phyloP scores from a whole-genome alignment of 768 basidiomycete species.

The Sistotremastrum niveocremeum region DNA sequence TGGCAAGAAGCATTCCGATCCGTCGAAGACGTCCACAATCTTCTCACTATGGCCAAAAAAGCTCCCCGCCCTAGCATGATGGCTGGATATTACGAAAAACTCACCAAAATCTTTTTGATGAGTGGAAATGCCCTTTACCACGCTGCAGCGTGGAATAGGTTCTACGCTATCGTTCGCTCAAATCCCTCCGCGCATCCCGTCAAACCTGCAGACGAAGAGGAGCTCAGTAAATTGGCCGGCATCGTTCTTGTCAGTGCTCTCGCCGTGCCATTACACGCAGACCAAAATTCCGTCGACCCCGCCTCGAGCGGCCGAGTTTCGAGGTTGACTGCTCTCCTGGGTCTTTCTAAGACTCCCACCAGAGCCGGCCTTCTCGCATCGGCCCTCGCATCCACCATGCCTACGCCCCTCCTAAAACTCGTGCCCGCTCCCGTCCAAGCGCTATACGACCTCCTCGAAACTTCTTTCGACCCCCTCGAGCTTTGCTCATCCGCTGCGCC shows the following conservation, averaged over 20 bases:
- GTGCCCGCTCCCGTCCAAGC: conserved; percentile 59
- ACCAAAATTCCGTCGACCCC: too few species aligned
- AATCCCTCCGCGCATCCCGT: too few species aligned
- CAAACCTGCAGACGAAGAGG: conserved; percentile 68
- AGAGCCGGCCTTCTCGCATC: conserved; percentile 77
- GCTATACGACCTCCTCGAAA: conserved; percentile 82
- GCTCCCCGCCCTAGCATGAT: conserved; percentile 90
- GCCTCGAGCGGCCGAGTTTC: conserved; percentile 49
- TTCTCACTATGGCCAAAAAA: conserved; percentile 88
- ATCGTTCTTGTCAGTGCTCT: conserved; percentile 88
- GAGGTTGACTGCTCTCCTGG: conserved; percentile 76
- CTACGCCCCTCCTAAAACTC: conserved; percentile 63
- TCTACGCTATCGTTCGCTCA: conserved; percentile 57
- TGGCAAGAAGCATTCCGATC: conserved; percentile 99
- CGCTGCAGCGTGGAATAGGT: conserved; percentile 89
- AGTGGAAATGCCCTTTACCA: conserved; percentile 91
- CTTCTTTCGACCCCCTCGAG: conserved; percentile 83
- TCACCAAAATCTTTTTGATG: conserved; percentile 93
- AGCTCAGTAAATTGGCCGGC: conserved; percentile 67
- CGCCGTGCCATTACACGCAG: conserved; percentile 62
- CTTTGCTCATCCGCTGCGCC: conserved; percentile 71
- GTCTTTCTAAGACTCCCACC: conserved; percentile 72
- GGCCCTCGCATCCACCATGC: conserved; percentile 24
- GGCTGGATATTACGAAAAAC: conserved; percentile 98
- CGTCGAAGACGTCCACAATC: conserved; percentile 94